Percentiles rank a stretch among this genome's conserved stretches.
Conservation (phyloP, 495 filamentous ascomycete genomes). For the Alectoria sarmentosa region DNA sequence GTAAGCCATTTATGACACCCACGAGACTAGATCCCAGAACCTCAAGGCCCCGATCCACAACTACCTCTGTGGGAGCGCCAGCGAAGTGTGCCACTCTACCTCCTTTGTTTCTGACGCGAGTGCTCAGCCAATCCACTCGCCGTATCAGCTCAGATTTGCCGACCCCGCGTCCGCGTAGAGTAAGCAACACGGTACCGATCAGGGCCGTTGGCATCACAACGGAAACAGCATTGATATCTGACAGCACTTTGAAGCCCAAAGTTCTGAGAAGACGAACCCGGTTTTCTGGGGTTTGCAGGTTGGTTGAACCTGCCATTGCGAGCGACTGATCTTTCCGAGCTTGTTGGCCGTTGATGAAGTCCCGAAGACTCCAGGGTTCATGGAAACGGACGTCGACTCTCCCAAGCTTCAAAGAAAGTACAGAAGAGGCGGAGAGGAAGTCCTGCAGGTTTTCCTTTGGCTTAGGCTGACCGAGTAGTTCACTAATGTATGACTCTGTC, state of each 20-base stretch:
- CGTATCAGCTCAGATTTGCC: constrained; percentile 79
- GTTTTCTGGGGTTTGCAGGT: constrained; percentile 40
- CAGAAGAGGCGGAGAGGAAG: constrained; percentile 80
- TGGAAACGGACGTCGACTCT: constrained; percentile 94
- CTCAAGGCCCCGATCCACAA: constrained; percentile 85
- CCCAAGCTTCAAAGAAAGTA: constrained; percentile 80
- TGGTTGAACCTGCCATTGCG: constrained; percentile 27
- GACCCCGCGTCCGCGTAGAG: constrained; percentile 84
- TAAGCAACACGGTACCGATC: constrained; percentile 89
- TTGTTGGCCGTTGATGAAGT: constrained; percentile 71
- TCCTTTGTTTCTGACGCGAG: constrained; percentile 75
- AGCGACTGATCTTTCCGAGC: constrained; percentile 34
- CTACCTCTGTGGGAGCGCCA: constrained; percentile 61
- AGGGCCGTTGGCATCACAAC: constrained; percentile 97
- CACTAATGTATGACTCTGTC: constrained; percentile 92
- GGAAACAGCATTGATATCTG: constrained; percentile 90
- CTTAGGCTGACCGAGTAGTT: constrained; percentile 89
- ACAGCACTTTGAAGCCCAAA: constrained; percentile 82
- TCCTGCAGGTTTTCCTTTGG: constrained; percentile 87
- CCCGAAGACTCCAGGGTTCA: constrained; percentile 82
- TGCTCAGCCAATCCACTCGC: constrained; percentile 84
- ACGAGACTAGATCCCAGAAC: constrained; percentile 86
- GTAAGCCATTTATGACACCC: constrained; percentile 66
- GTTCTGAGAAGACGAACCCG: constrained; percentile 64
- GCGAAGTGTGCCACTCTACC: constrained; percentile 91